These are phyloP conservation scores for Novakomyces olei DNA, from an alignment of 805 yeast genomes.

Conservation along the genomic window DNA sequence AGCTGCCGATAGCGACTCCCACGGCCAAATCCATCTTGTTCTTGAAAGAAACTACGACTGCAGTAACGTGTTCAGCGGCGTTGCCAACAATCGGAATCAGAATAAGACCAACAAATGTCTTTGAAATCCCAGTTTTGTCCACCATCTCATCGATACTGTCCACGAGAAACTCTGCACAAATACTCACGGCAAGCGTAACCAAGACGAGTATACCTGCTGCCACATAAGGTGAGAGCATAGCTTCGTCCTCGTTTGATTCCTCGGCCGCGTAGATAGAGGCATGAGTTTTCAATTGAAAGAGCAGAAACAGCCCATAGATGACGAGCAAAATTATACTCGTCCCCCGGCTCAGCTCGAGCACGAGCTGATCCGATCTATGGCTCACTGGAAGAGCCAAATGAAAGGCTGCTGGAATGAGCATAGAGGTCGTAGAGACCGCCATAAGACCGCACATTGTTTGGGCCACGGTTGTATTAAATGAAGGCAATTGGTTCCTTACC, in stretches of 20 bases:
- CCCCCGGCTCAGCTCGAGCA: constrained; percentile 63
- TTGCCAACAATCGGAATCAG: constrained; percentile 93
- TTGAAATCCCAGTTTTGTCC: constrained; percentile 60
- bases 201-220: constrained; percentile 32
- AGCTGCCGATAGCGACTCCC: constrained; percentile 91
- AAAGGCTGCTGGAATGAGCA: constrained; percentile 90
- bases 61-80: constrained; percentile 97
- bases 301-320: constrained; percentile 54
- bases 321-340: constrained; percentile 57
- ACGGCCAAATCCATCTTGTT: constrained; percentile 94
- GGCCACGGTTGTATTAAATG: constrained; percentile 87
- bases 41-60: constrained; percentile 81
- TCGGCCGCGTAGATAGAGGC: constrained; percentile 44
- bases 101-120: constrained; percentile 85
- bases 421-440: constrained; percentile 74
- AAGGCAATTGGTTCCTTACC: constrained; percentile 59
- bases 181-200: constrained; percentile 59
- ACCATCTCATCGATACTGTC: constrained; percentile 85
- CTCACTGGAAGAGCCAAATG: constrained; percentile 35
- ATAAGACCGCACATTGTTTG: constrained; percentile 90
- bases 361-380: constrained; percentile 22
- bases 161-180: constrained; percentile 84
- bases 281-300: constrained; percentile 82
- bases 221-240: constrained; percentile 17
- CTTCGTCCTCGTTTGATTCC: constrained; percentile 21